Percentiles rank a stretch among this genome's conserved stretches.
Conservation (phyloP, 441 rosid species). For the Populus tomentosa region DNA sequence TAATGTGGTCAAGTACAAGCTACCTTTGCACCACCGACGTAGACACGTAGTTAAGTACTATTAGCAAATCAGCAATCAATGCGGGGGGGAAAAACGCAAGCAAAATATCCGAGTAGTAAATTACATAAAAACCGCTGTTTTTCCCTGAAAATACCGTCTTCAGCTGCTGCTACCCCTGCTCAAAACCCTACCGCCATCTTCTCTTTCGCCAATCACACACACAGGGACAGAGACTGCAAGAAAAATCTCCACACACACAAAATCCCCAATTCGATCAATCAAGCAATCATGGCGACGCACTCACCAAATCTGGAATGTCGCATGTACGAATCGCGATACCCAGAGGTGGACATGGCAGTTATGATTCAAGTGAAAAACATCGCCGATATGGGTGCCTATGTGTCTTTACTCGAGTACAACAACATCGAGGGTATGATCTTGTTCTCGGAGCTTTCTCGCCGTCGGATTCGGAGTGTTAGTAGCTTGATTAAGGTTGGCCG, state of each 20-base stretch:
- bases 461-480: slow-evolving; percentile 95
- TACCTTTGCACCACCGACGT: no score
- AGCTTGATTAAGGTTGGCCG: slow-evolving; percentile 94
- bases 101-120: neutral
- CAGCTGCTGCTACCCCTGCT: neutral
- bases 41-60: no score
- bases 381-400: slow-evolving; percentile 98
- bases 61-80: no score
- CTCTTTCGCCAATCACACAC: neutral
- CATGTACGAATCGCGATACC: slow-evolving; percentile 90
- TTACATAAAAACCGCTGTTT: neutral
- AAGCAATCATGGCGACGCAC: slow-evolving; percentile 41
- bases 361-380: slow-evolving; percentile 97
- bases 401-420: slow-evolving; percentile 90
- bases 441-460: slow-evolving; percentile 96
- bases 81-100: neutral
- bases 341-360: slow-evolving; percentile 96
- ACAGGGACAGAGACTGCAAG: neutral
- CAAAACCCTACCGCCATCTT: slow-evolving; percentile 33
- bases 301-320: slow-evolving; percentile 82
- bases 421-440: slow-evolving; percentile 97
- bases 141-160: neutral
- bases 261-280: neutral
- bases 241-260: slow-evolving; percentile 11
- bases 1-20: no score